Evolutionary conservation across 2,329 filamentous ascomycete genomes (phyloP).

Genomic region (Nemania sp.): DNA sequence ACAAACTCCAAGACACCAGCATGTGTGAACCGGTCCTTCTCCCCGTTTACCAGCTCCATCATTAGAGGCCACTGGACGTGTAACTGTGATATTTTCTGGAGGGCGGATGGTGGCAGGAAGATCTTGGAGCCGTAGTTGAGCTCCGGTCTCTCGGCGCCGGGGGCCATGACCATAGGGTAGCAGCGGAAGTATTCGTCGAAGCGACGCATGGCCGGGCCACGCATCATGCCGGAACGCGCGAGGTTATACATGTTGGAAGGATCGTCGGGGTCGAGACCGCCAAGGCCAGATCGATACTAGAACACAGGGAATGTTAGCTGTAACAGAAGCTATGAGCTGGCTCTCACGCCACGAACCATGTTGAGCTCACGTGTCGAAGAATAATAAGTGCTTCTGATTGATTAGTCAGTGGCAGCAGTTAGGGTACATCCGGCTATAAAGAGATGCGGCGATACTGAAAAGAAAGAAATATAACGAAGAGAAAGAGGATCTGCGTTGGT

Average conservation of each 20-base stretch:
- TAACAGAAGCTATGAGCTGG: conserved; percentile 1
- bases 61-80: conserved; percentile 98
- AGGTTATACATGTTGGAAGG: conserved; percentile 64
- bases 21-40: conserved; percentile 83
- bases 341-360: conserved; percentile 33
- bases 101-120: conserved; percentile 92
- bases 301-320: conserved; percentile 11
- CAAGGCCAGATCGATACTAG: conserved; percentile 55
- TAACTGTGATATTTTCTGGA: conserved; percentile 95
- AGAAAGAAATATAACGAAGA: background rate
- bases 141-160: conserved; percentile 86
- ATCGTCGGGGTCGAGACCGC: conserved; percentile 61
- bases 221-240: conserved; percentile 57
- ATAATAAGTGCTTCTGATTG: conserved; percentile 18
- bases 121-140: conserved; percentile 98
- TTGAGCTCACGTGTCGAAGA: conserved; percentile 12
- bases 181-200: conserved; percentile 99
- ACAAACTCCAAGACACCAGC: conserved; percentile 97
- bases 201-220: conserved; percentile 71
- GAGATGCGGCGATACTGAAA: background rate
- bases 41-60: conserved; percentile 94
- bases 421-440: background rate
- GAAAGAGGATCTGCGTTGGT: background rate
- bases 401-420: conserved; percentile 21
- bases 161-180: conserved; percentile 95